Percentiles rank a stretch among this genome's conserved stretches.
Evolutionary conservation across 345 rosid species (phyloP).

Genomic region (Eucalyptus tenuipes): DNA sequence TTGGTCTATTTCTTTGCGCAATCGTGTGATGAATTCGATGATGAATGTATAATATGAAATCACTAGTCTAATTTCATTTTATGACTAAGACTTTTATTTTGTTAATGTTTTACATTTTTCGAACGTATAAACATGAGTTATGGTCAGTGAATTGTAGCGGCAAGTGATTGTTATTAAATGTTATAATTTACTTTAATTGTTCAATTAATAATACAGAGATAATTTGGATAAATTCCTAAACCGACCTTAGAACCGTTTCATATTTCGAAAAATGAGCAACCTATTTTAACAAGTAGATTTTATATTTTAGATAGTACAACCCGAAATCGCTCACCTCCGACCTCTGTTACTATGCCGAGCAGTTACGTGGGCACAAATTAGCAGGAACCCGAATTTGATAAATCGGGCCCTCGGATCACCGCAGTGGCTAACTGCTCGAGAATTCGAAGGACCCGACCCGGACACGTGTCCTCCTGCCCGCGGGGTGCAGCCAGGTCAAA

Average conservation of each 20-base stretch:
- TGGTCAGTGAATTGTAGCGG: rapidly evolving
- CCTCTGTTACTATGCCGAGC: rapidly evolving
- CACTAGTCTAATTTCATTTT: too few species aligned
- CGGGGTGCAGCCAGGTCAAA: not conserved
- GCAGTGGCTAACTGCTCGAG: not conserved
- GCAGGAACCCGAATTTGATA: not conserved
- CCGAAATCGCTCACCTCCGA: rapidly evolving
- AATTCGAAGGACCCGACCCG: not conserved
- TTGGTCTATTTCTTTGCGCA: rapidly evolving
- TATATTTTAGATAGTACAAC: too few species aligned
- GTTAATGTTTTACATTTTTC: rapidly evolving
- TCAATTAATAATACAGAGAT: rapidly evolving
- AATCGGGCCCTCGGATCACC: not conserved
- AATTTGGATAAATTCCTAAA: rapidly evolving
- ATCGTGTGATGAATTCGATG: rapidly evolving
- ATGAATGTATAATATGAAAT: too few species aligned
- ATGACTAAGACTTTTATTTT: too few species aligned
- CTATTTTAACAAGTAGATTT: too few species aligned
- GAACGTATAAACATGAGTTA: rapidly evolving
- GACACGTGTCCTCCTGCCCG: not conserved
- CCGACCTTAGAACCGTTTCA: rapidly evolving
- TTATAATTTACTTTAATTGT: rapidly evolving
- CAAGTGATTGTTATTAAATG: rapidly evolving
- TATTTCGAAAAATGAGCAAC: rapidly evolving
- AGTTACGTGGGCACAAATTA: not conserved